Evolutionary conservation across 371 early-diverging fungal species (phyloP), one percentile per base, ranked within the genome.

Genomic region (Entomophthora muscae): DNA sequence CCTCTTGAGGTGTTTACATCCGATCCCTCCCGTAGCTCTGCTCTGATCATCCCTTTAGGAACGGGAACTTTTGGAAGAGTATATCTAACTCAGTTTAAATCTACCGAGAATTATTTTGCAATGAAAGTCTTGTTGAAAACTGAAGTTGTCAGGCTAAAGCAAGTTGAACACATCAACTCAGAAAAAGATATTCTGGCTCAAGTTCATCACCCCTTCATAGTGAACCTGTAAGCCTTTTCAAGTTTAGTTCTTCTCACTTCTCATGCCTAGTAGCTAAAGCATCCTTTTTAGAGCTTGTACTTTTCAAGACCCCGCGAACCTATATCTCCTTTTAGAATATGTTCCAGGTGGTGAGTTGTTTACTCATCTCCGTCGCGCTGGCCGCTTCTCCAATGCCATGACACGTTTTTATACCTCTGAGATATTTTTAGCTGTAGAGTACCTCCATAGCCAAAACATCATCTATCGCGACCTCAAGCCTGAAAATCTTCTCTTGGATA

Each of bases 381-480:
- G 90, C 65, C 78, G 92, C 26, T 95, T 96, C 72, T 78, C 88
- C 3, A 89, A 87, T 68, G 87, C 92, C 64, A 89, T 89, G 23
- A 91, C 97, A 1, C 70, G 84, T 52, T 89, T 89, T 70, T 90
- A 90, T 70, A 83, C 85, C 13, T 82, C 85, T 32, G 86, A 87
- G 67, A 82, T 90, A 32, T 74, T 85, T 52, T 73, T 88, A 58
- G 88, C 87, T 21, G 74, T 99, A 30, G 89, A 91, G 69, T 95
- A 95, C 72, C 75, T 98, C 42, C 99, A 99, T 77, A 76, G 77
- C 53, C 78, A 86, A 66, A 86, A 93, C 68, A 90, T 95, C 57
- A 88, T 96, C 64, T 98, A 97, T 76, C 83, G 98, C 30, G 97
- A 96, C 73, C 71, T 97, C 53, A 93, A 95, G 70, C 98, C 98